Percentiles rank a stretch among this genome's conserved stretches.
Conservation (phyloP, 495 filamentous ascomycete genomes). For the Tuber brumale region DNA sequence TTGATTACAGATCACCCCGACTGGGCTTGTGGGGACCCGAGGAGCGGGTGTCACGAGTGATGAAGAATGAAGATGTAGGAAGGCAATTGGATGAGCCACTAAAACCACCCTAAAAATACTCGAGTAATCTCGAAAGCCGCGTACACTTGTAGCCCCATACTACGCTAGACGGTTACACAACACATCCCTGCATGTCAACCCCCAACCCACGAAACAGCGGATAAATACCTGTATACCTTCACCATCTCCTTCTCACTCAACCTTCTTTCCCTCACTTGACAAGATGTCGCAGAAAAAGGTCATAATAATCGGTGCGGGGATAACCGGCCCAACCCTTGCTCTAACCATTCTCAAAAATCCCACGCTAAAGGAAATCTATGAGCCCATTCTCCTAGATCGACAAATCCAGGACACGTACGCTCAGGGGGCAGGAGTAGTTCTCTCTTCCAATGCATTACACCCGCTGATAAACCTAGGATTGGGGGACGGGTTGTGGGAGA, state of each 20-base stretch:
- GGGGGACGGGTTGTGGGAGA: constrained; percentile 5
- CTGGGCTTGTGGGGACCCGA: neutral
- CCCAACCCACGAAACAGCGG: neutral
- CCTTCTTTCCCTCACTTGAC: neutral
- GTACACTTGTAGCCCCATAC: neutral
- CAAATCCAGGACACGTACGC: constrained; percentile 14
- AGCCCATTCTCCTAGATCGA: constrained; percentile 27
- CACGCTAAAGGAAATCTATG: constrained; percentile 9
- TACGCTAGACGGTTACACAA: neutral
- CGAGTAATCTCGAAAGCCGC: neutral
- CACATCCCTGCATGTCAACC: neutral
- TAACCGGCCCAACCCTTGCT: constrained; percentile 27
- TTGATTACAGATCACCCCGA: neutral
- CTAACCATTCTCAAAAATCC: constrained; percentile 29
- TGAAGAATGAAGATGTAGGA: neutral
- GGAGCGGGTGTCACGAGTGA: neutral
- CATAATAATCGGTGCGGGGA: constrained; percentile 25
- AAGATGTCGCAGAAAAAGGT: neutral
- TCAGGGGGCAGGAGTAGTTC: constrained; percentile 36
- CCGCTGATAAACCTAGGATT: constrained; percentile 25
- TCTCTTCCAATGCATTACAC: constrained; percentile 43
- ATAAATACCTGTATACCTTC: neutral
- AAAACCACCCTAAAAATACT: neutral
- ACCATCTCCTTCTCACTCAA: too few relatives aligned
- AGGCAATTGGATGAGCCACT: neutral